Evolutionary conservation across 2,329 filamentous ascomycete species (phyloP), one percentile per base, ranked within the genome.

Genomic region (Tolypocladium inflatum): DNA sequence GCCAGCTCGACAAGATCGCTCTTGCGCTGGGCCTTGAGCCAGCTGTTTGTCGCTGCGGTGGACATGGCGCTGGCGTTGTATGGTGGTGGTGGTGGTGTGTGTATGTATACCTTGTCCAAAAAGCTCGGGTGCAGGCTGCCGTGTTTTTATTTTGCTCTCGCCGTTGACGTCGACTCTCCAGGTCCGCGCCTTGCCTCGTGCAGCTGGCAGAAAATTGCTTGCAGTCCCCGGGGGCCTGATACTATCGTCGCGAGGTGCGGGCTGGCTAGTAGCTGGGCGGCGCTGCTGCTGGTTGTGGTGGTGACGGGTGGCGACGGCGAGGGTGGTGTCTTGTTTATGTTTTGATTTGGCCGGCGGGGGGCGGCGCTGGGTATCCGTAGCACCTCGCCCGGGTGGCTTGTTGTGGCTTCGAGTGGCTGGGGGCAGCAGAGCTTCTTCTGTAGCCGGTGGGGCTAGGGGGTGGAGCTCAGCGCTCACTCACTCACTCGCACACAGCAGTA

Each of bases 1-100:
- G 90, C 90, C 61, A 95, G 79, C 62, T 89, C 87, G 65, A 84
- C 73, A 58, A 96, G 82, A 63, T 93, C 90, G 66, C 80, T 80
- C 80, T 96, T 96, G 78, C 89, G 87, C 81, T 94, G 89, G 72
- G 82, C 81, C 73, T 86, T 83, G 70, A 96, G 80, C 84, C 89
- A 96, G 65, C 85, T 83, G 69, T 87, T 84, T 66, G 70, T 81
- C 63, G 62, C 57, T 39, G 66, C 63, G 59, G 60, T 61, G 55
- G 65, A 65, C 63, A 67, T 69, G 59, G 62, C 59, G 62, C 53
- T 51, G 54, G 21, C 17, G 43, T 19, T 17, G 19, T 2, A 30
- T 6, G 26, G 13, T 26, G 42, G 42, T 26, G n/a, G 42, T 48
- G 43, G 21, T 26, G 23, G 21, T 13, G 43, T 15, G 13, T 26